A percentile compares a stretch with the other conserved stretches of the same genome.
Conservation (phyloP, 164 flowering plant genomes). For the Houttuynia cordata region DNA sequence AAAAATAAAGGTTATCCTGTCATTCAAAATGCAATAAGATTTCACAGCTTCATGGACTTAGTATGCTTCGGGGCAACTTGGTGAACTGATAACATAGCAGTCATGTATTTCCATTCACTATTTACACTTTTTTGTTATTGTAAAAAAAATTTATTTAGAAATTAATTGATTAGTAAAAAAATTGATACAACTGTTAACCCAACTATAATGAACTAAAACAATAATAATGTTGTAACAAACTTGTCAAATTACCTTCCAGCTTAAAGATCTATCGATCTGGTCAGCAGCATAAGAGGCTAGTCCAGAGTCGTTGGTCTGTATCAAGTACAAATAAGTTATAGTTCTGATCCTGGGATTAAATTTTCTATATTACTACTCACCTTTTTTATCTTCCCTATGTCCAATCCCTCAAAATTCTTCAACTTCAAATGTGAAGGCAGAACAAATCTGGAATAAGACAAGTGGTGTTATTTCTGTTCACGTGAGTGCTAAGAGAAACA, state of each 20-base stretch:
- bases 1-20: too few species aligned
- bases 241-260: constrained; percentile 50
- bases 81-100: too few species aligned
- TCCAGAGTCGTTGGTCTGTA: constrained; percentile 65
- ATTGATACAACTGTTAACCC: too few species aligned
- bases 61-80: neutral
- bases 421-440: constrained; percentile 58
- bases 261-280: constrained; percentile 61
- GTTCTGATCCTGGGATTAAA: neutral
- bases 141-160: too few species aligned
- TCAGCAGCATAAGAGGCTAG: constrained; percentile 74
- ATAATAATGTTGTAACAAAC: too few species aligned
- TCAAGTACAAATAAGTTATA: neutral
- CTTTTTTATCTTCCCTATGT: constrained; percentile 60
- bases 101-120: too few species aligned
- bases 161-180: too few species aligned
- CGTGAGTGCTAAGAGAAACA: neutral
- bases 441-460: constrained; percentile 31
- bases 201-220: too few species aligned
- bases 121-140: too few species aligned
- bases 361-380: constrained; percentile 13
- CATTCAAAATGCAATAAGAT: neutral
- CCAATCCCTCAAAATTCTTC: constrained; percentile 76
- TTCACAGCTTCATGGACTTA: constrained; percentile 5
- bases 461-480: neutral